Conservation (phyloP, 768 basidiomycete species). For the Lactifluus echinatus region DNA sequence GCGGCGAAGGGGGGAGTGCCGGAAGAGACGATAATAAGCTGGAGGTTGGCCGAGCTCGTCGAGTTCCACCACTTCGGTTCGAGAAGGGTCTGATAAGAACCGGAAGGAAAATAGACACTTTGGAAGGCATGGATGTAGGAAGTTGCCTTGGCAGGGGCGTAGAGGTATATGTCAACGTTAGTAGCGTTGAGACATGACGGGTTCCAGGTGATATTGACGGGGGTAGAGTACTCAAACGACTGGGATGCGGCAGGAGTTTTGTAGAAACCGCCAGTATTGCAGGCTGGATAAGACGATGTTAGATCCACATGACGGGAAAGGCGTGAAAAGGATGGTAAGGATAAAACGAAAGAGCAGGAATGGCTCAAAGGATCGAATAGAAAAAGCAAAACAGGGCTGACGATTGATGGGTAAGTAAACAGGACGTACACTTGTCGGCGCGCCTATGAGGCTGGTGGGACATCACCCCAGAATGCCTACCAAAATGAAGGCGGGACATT, state of each 20-base stretch:
- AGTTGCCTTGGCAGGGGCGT: conserved; percentile 36
- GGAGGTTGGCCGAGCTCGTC: conserved; percentile 39
- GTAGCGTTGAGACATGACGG: conserved; percentile 42
- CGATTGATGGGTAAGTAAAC: not conserved
- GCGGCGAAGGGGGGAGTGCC: conserved; percentile 44
- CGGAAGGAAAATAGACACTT: conserved; percentile 39
- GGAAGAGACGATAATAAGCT: conserved; percentile 49
- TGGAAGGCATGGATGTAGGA: conserved; percentile 52
- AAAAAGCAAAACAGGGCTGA: not conserved
- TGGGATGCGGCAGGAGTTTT: conserved; percentile 41
- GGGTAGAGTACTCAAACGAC: conserved; percentile 37
- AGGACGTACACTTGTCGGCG: not conserved
- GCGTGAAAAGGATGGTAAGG: too few species aligned
- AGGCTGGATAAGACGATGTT: conserved; percentile 30
- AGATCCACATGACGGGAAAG: not conserved
- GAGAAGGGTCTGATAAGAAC: conserved; percentile 42
- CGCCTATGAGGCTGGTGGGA: conserved; percentile 1
- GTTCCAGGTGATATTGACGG: conserved; percentile 59
- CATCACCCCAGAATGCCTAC: not conserved
- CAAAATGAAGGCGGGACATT: conserved; percentile 5
- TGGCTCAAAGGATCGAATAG: not conserved
- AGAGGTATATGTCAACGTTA: conserved; percentile 61
- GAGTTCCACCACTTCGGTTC: conserved; percentile 68
- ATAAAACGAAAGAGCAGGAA: not conserved
- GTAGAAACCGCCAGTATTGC: conserved; percentile 55